Base-by-base conservation (phyloP, 129 eudicot genomes). In the Deinandra increscens region DNA sequence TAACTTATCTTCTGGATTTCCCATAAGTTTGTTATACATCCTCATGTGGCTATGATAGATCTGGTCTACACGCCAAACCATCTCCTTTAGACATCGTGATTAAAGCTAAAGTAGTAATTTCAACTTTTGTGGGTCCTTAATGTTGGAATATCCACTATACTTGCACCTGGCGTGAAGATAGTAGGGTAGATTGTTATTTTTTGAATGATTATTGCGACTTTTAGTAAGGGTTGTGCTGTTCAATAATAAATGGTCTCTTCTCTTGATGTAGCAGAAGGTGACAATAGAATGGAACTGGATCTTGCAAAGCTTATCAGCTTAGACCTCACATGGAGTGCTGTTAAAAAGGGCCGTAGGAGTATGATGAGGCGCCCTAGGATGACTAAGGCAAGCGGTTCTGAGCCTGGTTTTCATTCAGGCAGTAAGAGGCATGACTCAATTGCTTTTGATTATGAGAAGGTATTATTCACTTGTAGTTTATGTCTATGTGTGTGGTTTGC, bases 401-500 rank as follows among this genome's bases (percentile, higher is more conserved):
- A 72, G n/a, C 17, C 48, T 13, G 66, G 68, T 54, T 33, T 55
- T 8, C 55, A 69, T 56, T 61, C 6, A 18, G 75, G 33, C 71
- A 71, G 80, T 54, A 77, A 72, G 23, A 56, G 72, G 23, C 77
- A 60, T 29, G 85, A 79, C 60, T 64, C 84, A 10, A 72, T 79
- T 18, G 86, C 72, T 43, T 75, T 82, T 45, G 95, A 84, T 46
- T 81, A 88, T 4, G 90, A 87, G 38, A 85, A 88, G 86, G 93
- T 88, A 74, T 72, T 69, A 68, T 69, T 69, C 42, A 37, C 22
- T 18, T 68, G 6, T 55, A 18, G n/a, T 18, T 18, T 64, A 34
- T 60, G 9, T 63, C 29, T 61, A 10, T 50, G 3, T 61, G n/a
- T n/a, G 15, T 69, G 10, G 5, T 18, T 69, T 55, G 46, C n/a